Evolutionary conservation across 148 eudicot genomes (phyloP).

Genomic region (Camellia granthamiana): DNA sequence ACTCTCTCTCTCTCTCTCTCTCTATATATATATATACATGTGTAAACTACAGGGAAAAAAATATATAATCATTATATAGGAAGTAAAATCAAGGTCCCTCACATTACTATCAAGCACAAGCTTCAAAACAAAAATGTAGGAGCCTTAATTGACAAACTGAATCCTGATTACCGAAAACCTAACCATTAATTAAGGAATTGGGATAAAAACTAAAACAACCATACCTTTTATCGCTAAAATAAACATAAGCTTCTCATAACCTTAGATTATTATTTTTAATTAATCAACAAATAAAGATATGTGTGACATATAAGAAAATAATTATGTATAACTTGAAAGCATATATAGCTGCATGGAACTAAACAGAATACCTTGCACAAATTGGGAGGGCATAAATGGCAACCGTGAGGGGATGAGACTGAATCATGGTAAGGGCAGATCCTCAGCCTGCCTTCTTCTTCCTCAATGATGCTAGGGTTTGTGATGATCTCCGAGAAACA

Average conservation of each 20-base stretch:
- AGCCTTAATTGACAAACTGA: too few species aligned
- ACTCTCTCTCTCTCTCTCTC: not conserved
- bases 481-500: constrained; percentile 67
- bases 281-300: too few species aligned
- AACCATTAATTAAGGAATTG: too few species aligned
- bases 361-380: constrained; percentile 75
- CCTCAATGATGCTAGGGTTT: constrained; percentile 53
- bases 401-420: constrained; percentile 51
- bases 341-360: not conserved
- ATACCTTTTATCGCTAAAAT: not conserved
- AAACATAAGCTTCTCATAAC: not conserved
- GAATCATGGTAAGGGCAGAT: constrained; percentile 62
- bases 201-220: not conserved
- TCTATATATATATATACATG: not conserved
- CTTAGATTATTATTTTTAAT: too few species aligned
- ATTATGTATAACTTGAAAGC: not conserved
- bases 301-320: too few species aligned
- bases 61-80: not conserved
- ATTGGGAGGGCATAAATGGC: constrained; percentile 68
- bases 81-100: too few species aligned
- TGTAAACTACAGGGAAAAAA: not conserved
- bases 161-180: too few species aligned
- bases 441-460: constrained; percentile 55
- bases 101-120: too few species aligned
- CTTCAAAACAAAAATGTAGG: too few species aligned